Evolutionary conservation across 306 rosid genomes (phyloP), one percentile per base, ranked within the genome.

Genomic region (Sechiopsis laciniata): DNA sequence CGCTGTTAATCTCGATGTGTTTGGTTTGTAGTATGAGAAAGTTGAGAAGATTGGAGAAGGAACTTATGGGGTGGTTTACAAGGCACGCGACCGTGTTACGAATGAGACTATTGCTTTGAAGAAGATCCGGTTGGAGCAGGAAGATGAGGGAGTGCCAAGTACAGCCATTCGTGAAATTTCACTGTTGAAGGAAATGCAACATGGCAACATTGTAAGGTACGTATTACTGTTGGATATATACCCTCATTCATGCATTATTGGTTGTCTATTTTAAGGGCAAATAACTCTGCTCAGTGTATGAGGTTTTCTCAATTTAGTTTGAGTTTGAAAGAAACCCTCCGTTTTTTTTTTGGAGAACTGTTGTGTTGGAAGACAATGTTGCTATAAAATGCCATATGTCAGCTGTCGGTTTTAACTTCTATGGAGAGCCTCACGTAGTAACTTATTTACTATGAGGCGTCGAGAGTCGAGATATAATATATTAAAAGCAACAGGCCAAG

Each of bases 11-110:
- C 29, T 67, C 75, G 71, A 54, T 74, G 52, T 56, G 50, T 70
- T 22, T 68, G 77, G 48, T 80, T 78, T 72, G 76, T 79, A 91
- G 97, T 91, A 91, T 78, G 96, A 88, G 88, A 88, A 91, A 74
- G 95, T 91, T 46, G 97, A 91, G 87, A 91, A 91, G 86, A 91
- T 91, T 50, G 97, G 97, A 4, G 97, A 91, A 81, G 97, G 97
- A 51, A 88, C 97, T 35, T 91, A 91, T 74, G 97, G 97, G 19
- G 97, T 91, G 76, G 97, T 91, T 68, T 91, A 91, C 82, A 91
- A 91, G 88, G 97, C 96, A 65, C 95, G 96, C 72, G 92, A 91
- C 80, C 89, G 90, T 15, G 66, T 72, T 66, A 88, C 97, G 0
- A 88, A 91, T 58, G 88, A 91, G 83, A 91, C 92, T 48, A 87